Conservation (phyloP, 768 basidiomycete species). For the Mycena vitilis region DNA sequence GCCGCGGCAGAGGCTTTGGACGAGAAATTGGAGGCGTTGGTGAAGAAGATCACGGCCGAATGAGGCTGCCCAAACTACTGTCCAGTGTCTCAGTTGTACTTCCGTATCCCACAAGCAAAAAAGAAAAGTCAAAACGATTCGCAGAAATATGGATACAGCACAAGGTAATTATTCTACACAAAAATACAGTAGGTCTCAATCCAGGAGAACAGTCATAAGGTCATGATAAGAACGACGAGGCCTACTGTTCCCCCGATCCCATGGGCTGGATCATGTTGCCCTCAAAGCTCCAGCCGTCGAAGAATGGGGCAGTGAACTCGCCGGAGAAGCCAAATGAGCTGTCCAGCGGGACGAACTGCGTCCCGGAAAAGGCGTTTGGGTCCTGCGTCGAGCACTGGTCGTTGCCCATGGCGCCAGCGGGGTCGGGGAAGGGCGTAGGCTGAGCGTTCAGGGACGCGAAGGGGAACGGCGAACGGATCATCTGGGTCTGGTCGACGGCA, state of each 20-base stretch:
- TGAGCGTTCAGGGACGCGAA: slow-evolving; percentile 13
- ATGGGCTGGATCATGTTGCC: neutral
- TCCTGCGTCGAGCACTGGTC: neutral
- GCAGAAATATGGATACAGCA: slow-evolving; percentile 29
- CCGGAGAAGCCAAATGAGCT: slow-evolving; percentile 3
- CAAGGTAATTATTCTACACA: slow-evolving; percentile 15
- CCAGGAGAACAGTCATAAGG: slow-evolving; percentile 10
- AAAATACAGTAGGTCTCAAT: slow-evolving; percentile 17
- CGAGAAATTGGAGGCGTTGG: slow-evolving; percentile 56
- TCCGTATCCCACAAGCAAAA: slow-evolving; percentile 5
- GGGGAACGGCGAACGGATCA: slow-evolving; percentile 13
- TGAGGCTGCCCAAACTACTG: neutral
- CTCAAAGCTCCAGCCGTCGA: slow-evolving; percentile 15
- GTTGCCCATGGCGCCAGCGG: neutral
- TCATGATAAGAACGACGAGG: neutral
- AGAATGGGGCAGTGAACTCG: neutral
- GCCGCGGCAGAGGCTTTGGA: slow-evolving; percentile 52
- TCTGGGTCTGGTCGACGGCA: slow-evolving; percentile 6
- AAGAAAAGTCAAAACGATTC: slow-evolving; percentile 31
- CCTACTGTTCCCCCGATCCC: neutral
- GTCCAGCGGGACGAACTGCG: slow-evolving; percentile 15
- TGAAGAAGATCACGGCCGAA: slow-evolving; percentile 47
- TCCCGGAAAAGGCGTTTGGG: slow-evolving; percentile 2
- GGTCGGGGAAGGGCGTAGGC: slow-evolving; percentile 2
- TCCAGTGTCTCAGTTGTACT: too few relatives aligned